Evolutionary conservation across 192 early-diverging fungal genomes (phyloP), one percentile per base, ranked within the genome.

Genomic region (Kickxella alabastrina): DNA sequence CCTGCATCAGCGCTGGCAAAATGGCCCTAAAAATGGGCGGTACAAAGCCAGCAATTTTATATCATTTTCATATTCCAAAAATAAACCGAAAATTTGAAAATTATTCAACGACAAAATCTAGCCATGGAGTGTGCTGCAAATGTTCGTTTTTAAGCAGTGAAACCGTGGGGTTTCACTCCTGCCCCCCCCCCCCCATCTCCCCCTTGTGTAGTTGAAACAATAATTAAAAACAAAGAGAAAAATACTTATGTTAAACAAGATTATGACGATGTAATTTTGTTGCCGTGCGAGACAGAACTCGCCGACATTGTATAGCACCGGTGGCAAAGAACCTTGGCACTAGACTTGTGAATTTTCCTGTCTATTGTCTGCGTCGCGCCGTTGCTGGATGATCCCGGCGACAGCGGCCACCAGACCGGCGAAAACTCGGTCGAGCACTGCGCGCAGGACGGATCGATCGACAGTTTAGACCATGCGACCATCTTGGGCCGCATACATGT

Each of bases 351-450:
- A n/a, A n/a, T 2, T 40, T 13, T 4, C 15, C 46, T 8, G 31
- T 19, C 1, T 26, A 23, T 3, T 40, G 10, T 23, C 15, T 24
- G 6, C 18, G n/a, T 15, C 24, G 63, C 13, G 24, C 38, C 15
- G 10, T 17, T 17, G 10, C 17, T 17, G 31, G 34, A 6, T 12
- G 40, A 10, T 12, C 14, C 47, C 12, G 53, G 42, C n/a, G 57
- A 35, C 23, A 44, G 10, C 3, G 64, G 71, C 71, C 71, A 75
- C 71, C 71, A 75, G 19, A 75, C 63, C 2, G 71, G 71, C 43
- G 71, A 75, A 17, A 66, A 62, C 8, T 36, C 15, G 17, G 36
- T 19, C 9, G 59, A 44, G 27, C 71, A 75, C 28, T 43, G 51
- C 13, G 27, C 14, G 39, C 71, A 75, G 17, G 35, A 31, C 1